Conservation (phyloP, 352 stramenopile genomes). For the Pythium scleroteichum region DNA sequence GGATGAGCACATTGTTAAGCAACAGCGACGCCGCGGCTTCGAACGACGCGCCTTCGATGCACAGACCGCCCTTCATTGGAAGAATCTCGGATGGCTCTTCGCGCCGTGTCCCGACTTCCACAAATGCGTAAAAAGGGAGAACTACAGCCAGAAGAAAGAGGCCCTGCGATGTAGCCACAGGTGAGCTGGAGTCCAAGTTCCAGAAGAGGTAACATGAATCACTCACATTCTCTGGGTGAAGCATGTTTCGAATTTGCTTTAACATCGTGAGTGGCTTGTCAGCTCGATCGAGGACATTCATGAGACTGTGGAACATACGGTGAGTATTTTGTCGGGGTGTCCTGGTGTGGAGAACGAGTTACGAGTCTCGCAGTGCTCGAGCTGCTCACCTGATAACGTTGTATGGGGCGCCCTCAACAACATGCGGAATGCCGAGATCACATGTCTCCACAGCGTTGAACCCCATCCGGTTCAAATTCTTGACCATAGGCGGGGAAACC, state of each 20-base stretch:
- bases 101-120: constrained; percentile 74
- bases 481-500: constrained; percentile 79
- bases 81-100: constrained; percentile 60
- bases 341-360: no score
- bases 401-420: constrained; percentile 69
- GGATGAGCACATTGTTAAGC: constrained; percentile 63
- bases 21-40: constrained; percentile 63
- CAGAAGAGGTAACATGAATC: neutral
- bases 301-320: constrained; percentile 47
- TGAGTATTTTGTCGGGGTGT: no score
- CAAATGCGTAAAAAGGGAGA: constrained; percentile 78
- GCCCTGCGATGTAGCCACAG: constrained; percentile 33
- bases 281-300: constrained; percentile 82
- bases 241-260: constrained; percentile 67
- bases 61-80: constrained; percentile 67
- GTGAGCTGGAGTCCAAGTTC: neutral
- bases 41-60: constrained; percentile 60
- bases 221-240: constrained; percentile 62
- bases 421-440: constrained; percentile 65
- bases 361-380: neutral
- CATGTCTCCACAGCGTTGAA: constrained; percentile 79
- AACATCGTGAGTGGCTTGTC: constrained; percentile 84
- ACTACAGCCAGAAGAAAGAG: constrained; percentile 80
- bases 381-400: constrained; percentile 75
- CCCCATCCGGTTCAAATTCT: constrained; percentile 65